phyloP scores from a whole-genome alignment of 2,329 filamentous ascomycete genomes.

The Pseudomassariella vexata region DNA sequence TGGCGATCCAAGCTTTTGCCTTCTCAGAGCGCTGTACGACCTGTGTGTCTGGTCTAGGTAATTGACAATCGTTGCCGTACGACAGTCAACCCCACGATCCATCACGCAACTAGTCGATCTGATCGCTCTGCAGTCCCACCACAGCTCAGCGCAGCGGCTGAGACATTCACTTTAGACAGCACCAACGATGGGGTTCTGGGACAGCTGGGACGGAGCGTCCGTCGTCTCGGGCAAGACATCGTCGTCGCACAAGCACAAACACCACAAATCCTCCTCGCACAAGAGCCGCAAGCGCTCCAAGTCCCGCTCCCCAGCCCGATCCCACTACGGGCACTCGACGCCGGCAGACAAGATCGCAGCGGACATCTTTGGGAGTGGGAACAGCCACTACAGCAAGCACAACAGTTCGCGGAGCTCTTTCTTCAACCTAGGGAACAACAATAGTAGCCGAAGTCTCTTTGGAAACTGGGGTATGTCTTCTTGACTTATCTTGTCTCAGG shows the following conservation, averaged over 20 bases:
- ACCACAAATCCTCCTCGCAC: slow-evolving; percentile 19
- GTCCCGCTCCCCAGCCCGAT: slow-evolving; percentile 15
- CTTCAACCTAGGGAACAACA: slow-evolving; percentile 24
- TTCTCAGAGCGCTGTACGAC: too few relatives aligned
- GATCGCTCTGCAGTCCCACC: too few relatives aligned
- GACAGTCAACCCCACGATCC: too few relatives aligned
- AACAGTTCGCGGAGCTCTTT: slow-evolving; percentile 13
- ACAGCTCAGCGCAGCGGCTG: background rate
- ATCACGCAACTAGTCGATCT: too few relatives aligned
- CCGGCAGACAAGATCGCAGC: slow-evolving; percentile 2
- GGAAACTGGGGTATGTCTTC: slow-evolving; percentile 18
- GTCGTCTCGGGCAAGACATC: slow-evolving; percentile 14
- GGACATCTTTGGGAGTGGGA: slow-evolving; percentile 3
- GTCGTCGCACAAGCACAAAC: slow-evolving; percentile 12
- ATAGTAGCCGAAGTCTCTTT: slow-evolving; percentile 26
- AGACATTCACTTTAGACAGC: background rate
- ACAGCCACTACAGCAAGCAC: slow-evolving; percentile 9
- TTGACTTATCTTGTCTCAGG: background rate
- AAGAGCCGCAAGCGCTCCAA: slow-evolving; percentile 14
- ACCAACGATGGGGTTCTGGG: slow-evolving; percentile 22
- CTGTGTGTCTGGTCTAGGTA: too few relatives aligned
- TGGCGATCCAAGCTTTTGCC: too few relatives aligned
- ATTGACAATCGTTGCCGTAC: too few relatives aligned
- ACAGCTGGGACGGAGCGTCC: slow-evolving; percentile 24
- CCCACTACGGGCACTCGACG: slow-evolving; percentile 11